Conservation (phyloP, 192 early-diverging fungal genomes). For the Podochytrium sp. region DNA sequence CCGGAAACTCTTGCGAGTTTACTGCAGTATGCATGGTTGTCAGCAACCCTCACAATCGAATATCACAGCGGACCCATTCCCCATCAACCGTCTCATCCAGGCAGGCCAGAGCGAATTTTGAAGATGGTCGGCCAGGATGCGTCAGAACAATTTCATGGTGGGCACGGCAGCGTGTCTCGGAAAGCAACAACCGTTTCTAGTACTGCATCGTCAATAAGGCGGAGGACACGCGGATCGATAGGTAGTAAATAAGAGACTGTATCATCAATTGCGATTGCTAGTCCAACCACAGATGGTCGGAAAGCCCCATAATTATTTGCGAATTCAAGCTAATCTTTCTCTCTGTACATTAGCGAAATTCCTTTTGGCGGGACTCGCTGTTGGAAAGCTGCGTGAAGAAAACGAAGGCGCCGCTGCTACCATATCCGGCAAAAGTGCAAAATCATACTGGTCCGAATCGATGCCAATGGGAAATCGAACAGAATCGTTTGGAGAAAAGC, state of each 20-base stretch:
- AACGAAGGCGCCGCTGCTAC: conserved; percentile 5
- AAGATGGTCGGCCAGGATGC: conserved; percentile 35
- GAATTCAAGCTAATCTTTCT: too few species aligned
- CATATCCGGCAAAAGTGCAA: too few species aligned
- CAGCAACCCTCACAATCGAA: neutral
- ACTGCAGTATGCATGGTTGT: neutral
- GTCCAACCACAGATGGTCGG: too few species aligned
- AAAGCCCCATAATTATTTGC: too few species aligned
- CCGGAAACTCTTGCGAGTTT: conserved; percentile 13
- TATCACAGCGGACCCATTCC: conserved; percentile 37
- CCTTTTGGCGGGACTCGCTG: conserved; percentile 29
- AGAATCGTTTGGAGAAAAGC: too few species aligned
- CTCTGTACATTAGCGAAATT: conserved; percentile 37
- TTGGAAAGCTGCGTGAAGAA: conserved; percentile 32
- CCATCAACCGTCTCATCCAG: conserved; percentile 37
- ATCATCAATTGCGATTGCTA: too few species aligned
- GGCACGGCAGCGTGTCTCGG: too few species aligned
- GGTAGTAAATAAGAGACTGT: too few species aligned
- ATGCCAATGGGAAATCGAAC: neutral
- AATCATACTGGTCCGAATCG: too few species aligned
- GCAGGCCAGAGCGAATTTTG: conserved; percentile 16
- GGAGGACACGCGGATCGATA: too few species aligned
- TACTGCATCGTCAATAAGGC: too few species aligned
- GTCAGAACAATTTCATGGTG: conserved; percentile 23
- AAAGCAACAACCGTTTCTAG: too few species aligned